A percentile compares a stretch with the other conserved stretches of the same genome.
phyloP scores from a whole-genome alignment of 805 yeast genomes.

The Ogataea methanolica region DNA sequence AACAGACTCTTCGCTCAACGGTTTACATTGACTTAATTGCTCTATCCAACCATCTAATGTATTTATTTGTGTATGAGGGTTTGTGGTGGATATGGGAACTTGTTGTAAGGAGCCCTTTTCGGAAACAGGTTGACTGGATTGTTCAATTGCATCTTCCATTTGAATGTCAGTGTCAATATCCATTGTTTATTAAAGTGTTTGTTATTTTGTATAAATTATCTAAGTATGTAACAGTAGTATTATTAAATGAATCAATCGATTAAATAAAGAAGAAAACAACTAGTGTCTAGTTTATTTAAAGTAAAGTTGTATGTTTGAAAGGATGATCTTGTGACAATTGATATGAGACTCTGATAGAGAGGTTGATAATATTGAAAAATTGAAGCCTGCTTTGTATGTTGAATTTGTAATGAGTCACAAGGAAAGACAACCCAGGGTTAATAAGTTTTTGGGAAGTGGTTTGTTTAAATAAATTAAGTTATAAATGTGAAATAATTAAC shows the following conservation, averaged over 20 bases:
- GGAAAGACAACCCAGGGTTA: no score
- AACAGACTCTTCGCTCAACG: conserved; percentile 76
- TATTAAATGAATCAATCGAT: neutral
- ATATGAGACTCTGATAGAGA: no score
- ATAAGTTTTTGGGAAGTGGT: no score
- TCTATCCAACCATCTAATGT: conserved; percentile 89
- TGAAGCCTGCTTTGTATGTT: no score
- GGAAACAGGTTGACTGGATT: conserved; percentile 3
- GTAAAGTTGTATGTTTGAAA: no score
- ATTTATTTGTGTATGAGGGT: conserved; percentile 36
- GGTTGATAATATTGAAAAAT: no score
- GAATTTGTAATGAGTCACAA: no score
- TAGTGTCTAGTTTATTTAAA: no score
- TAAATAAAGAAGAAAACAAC: no score
- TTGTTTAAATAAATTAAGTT: no score
- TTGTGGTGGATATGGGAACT: conserved; percentile 23
- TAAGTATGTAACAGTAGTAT: neutral
- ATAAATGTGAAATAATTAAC: no score
- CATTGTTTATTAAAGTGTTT: conserved; percentile 36
- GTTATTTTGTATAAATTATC: neutral
- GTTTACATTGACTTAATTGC: conserved; percentile 72
- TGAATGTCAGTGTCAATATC: conserved; percentile 78
- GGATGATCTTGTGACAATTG: no score
- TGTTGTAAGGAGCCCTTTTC: conserved; percentile 12
- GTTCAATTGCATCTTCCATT: conserved; percentile 70